These are phyloP conservation scores for Massarina eburnea DNA, from an alignment of 2,329 filamentous ascomycete species.

Conservation along the genomic window DNA sequence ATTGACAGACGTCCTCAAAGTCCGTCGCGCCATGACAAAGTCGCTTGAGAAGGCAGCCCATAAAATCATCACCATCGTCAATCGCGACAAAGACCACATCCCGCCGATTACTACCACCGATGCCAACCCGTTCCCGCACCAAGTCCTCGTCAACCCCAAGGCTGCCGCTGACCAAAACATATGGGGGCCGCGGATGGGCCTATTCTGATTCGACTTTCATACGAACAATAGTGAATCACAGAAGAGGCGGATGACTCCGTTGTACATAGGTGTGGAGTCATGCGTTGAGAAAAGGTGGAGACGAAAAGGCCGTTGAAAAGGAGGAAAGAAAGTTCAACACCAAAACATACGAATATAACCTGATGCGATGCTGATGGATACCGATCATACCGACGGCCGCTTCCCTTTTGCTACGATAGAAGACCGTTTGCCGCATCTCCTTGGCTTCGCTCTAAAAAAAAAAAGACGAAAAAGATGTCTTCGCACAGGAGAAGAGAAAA, in stretches of 20 bases:
- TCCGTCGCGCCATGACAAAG: constrained; percentile 86
- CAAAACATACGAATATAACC: background rate
- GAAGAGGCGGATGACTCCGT: constrained; percentile 3
- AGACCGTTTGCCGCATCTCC: background rate
- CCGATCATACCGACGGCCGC: background rate
- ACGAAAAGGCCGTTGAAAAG: background rate
- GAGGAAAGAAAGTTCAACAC: background rate
- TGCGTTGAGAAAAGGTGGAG: background rate
- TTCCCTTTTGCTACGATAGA: background rate
- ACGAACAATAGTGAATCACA: background rate
- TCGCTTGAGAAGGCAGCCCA: constrained; percentile 83
- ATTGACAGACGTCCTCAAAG: constrained; percentile 75
- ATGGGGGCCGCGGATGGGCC: constrained; percentile 76
- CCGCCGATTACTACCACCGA: constrained; percentile 93
- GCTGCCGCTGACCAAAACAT: constrained; percentile 56
- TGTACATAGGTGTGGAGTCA: constrained; percentile 13
- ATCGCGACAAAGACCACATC: constrained; percentile 91
- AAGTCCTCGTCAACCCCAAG: constrained; percentile 85
- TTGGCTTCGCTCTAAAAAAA: background rate
- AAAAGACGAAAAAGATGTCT: constrained; percentile 2
- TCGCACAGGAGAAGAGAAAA: constrained; percentile 14
- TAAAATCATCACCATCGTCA: constrained; percentile 86
- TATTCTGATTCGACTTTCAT: constrained; percentile 22
- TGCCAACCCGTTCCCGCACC: constrained; percentile 91
- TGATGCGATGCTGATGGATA: background rate